Base-by-base conservation (phyloP, 1,284 basidiomycete genomes). In the Cryptococcus sp. region DNA sequence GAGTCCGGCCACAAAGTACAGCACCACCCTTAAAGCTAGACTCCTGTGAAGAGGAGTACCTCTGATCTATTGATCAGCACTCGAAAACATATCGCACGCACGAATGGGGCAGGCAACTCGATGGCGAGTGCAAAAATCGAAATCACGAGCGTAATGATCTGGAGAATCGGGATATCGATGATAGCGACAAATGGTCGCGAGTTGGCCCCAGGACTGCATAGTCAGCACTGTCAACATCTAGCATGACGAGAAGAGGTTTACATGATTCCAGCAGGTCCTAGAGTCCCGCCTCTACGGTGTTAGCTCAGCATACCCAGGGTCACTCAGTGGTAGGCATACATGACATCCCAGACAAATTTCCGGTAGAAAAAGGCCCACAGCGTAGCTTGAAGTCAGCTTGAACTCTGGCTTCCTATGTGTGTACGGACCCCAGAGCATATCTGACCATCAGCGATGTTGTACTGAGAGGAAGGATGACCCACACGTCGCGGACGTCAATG, bases 281-380 rank as follows among this genome's bases (percentile, higher is more conserved):
- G 52, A 1, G 55, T 58, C 3, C 59, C 63, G 5, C 63, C 63
- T n/a, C 62, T 64, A 34, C 21, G 14, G 23, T 7, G 32, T 22
- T 42, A 48, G 34, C 45, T 45, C 40, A 2, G 23, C 23, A 4
- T 22, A 3, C 18, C 13, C 24, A 32, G 32, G 14, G 19, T 16
- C 11, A 9, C 9, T 9, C 9, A 34, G 16, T 9, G 32, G 32
- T 16, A 16, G 32, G 32, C 86, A 67, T 64, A 91, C 88, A 90
- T 85, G 54, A 77, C 70, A 47, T 92, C 90, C 84, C 86, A 91
- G 77, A 91, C 89, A 80, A 88, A 91, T 76, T 92, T 91, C 73
- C 88, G 86, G 77, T 83, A 91, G 61, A 87, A 78, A 13, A 91
- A 73, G 19, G 83, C 88, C 76, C 81, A 91, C 73, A 87, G 85